A percentile compares a stretch with the other conserved stretches of the same genome.
Conservation (phyloP, 108 stramenopile genomes). For the Fragilaria crotonensis region DNA sequence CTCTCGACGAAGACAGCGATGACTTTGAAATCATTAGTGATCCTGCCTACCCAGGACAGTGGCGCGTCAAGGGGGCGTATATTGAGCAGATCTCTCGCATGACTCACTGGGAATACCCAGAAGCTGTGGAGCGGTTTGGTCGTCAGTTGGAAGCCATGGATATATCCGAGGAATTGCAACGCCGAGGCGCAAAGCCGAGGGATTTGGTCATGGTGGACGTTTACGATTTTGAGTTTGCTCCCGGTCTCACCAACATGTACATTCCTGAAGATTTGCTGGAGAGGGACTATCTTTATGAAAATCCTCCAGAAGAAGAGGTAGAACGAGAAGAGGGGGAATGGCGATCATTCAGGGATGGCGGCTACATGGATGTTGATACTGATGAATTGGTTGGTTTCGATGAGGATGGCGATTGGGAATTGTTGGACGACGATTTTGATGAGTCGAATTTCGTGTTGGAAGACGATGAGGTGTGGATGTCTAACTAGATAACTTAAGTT, state of each 20-base stretch:
- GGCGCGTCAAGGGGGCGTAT: conserved; percentile 70
- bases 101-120: conserved; percentile 94
- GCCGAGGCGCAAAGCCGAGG: conserved; percentile 75
- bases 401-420: conserved; percentile 74
- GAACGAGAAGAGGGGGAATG: conserved; percentile 44
- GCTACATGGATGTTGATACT: conserved; percentile 73
- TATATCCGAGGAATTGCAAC: conserved; percentile 59
- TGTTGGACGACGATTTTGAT: conserved; percentile 45
- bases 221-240: conserved; percentile 85
- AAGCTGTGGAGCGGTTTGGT: conserved; percentile 87
- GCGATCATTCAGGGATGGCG: conserved; percentile 71
- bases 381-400: conserved; percentile 76
- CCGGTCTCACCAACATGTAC: conserved; percentile 73
- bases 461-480: conserved; percentile 74
- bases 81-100: conserved; percentile 88
- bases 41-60: conserved; percentile 87
- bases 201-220: conserved; percentile 88
- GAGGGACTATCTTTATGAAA: conserved; percentile 39
- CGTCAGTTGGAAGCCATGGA: conserved; percentile 81
- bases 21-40: conserved; percentile 82
- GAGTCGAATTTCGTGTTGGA: conserved; percentile 38
- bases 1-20: conserved; percentile 76
- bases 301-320: conserved; percentile 16
- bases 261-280: conserved; percentile 82
- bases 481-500: too few relatives aligned